Conservation (phyloP, 768 basidiomycete genomes). For the Pisolithus orientalis region DNA sequence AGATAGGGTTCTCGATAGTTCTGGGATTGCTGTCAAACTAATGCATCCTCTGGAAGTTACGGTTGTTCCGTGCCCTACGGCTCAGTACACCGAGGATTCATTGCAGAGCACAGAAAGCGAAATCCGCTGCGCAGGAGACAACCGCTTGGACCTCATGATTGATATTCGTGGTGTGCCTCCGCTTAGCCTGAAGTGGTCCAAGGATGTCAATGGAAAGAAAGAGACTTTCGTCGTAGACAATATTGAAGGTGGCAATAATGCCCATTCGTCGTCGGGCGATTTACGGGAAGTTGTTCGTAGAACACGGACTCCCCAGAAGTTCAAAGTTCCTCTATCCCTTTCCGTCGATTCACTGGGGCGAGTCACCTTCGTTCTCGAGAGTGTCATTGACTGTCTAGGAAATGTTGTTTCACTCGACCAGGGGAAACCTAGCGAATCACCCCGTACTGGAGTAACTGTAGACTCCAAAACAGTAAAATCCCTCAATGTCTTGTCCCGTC, state of each 20-base stretch:
- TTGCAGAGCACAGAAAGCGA: slow-evolving; percentile 33
- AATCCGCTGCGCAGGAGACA: slow-evolving; percentile 65
- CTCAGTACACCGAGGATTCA: slow-evolving; percentile 47
- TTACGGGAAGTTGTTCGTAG: slow-evolving; percentile 16
- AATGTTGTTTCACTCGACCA: slow-evolving; percentile 55
- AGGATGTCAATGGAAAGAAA: slow-evolving; percentile 55
- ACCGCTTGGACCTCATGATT: slow-evolving; percentile 52
- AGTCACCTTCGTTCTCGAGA: slow-evolving; percentile 71
- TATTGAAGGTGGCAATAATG: slow-evolving; percentile 55
- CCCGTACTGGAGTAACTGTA: slow-evolving; percentile 18
- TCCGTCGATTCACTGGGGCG: slow-evolving; percentile 58
- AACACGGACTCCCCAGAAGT: slow-evolving; percentile 40
- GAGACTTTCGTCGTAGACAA: slow-evolving; percentile 81
- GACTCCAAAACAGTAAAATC: slow-evolving; percentile 51
- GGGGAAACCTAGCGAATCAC: slow-evolving; percentile 18
- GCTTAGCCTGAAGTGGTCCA: slow-evolving; percentile 71
- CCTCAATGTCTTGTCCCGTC: slow-evolving; percentile 64
- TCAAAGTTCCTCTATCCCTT: slow-evolving; percentile 64
- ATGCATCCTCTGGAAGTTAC: slow-evolving; percentile 55
- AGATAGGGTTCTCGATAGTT: slow-evolving; percentile 65
- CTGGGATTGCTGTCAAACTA: slow-evolving; percentile 70
- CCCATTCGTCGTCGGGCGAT: slow-evolving; percentile 22
- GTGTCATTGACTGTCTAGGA: slow-evolving; percentile 76
- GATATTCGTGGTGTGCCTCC: slow-evolving; percentile 70
- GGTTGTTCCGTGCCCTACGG: slow-evolving; percentile 78